phyloP scores from a whole-genome alignment of 176 grass and related monocot species.

The Elymus sibiricus region DNA sequence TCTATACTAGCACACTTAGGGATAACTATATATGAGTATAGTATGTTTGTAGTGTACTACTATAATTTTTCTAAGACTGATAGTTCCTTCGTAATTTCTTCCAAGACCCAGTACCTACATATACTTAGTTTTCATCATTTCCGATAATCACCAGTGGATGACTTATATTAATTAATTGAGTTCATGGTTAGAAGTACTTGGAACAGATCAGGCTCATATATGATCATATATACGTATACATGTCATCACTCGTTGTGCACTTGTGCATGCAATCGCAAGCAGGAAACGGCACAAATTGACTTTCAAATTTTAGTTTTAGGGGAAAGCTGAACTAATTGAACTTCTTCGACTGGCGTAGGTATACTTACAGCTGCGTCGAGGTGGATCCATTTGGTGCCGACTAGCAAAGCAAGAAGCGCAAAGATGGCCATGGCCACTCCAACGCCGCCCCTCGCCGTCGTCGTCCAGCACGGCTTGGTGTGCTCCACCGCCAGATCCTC shows the following conservation, averaged over 20 bases:
- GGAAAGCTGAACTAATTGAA: neutral
- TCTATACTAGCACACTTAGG: too few species aligned
- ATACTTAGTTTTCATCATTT: neutral
- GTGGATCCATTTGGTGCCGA: conserved; percentile 8
- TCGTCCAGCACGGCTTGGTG: neutral
- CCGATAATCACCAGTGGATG: neutral
- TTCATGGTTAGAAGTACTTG: neutral
- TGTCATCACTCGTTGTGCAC: neutral
- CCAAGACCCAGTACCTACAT: neutral
- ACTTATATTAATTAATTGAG: neutral
- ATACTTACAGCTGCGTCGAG: conserved; percentile 3
- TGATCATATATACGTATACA: too few species aligned
- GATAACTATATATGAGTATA: neutral
- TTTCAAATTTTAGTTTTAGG: neutral
- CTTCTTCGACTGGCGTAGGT: neutral
- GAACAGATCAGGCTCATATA: neutral
- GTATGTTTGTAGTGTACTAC: neutral
- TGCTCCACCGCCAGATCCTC: neutral
- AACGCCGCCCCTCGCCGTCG: neutral
- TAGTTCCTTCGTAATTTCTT: neutral
- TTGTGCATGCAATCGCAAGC: neutral
- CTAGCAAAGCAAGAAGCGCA: conserved; percentile 13
- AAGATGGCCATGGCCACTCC: conserved; percentile 27
- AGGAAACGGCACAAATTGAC: neutral
- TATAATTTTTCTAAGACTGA: neutral